Conservation (phyloP, 345 rosid species). For the Fremontodendron californicum region DNA sequence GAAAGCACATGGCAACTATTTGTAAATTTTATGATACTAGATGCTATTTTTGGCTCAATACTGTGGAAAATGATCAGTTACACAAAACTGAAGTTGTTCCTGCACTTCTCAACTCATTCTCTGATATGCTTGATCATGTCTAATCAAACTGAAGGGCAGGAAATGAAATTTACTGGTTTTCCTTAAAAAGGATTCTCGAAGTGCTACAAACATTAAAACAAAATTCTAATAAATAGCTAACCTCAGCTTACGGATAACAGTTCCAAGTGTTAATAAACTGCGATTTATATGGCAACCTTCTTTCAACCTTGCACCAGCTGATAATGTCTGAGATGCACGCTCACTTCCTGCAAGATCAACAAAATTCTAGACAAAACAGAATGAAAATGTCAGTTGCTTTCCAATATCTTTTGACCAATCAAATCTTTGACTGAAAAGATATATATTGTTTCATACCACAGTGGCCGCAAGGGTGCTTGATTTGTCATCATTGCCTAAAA, state of each 20-base stretch:
- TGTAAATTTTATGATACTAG: not conserved
- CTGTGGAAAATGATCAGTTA: not conserved
- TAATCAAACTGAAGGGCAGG: not conserved
- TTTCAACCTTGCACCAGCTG: conserved; percentile 46
- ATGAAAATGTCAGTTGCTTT: not conserved
- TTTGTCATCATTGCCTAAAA: conserved; percentile 49
- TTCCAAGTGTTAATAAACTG: conserved; percentile 82
- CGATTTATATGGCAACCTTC: conserved; percentile 94
- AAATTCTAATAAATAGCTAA: conserved; percentile 23
- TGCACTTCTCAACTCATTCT: too few relatives aligned
- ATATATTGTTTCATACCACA: conserved; percentile 45
- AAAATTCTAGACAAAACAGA: conserved; percentile 56
- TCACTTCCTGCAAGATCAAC: conserved; percentile 96
- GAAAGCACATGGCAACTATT: not conserved
- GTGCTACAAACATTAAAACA: not conserved
- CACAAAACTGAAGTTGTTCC: not conserved
- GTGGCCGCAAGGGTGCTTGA: conserved; percentile 74
- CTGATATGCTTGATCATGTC: not conserved
- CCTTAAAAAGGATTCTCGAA: not conserved
- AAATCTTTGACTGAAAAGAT: conserved; percentile 1
- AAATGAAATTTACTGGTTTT: not conserved
- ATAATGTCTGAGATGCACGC: conserved; percentile 75
- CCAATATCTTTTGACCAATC: not conserved
- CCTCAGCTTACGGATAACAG: conserved; percentile 92
- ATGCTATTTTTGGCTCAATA: not conserved